These are phyloP conservation scores for Sporothrix globosa DNA, from an alignment of 2,329 filamentous ascomycete species.

Conservation along the genomic window DNA sequence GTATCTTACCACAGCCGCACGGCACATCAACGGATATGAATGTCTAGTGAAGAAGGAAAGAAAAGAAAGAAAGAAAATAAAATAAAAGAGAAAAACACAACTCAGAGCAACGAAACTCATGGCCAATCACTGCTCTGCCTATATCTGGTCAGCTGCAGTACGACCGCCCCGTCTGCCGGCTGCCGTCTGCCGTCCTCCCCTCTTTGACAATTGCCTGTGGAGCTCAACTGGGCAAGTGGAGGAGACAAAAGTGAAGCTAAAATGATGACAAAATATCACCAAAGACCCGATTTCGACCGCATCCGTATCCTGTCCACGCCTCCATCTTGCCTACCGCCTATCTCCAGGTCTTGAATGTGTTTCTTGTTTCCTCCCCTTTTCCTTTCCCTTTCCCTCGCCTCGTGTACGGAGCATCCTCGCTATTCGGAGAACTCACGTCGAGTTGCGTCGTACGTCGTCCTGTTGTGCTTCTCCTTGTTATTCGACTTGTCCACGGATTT, in stretches of 20 bases:
- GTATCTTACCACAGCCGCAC: not conserved
- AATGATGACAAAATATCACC: slow-evolving; percentile 22
- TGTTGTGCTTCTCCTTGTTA: not conserved
- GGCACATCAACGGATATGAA: not conserved
- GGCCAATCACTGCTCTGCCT: not conserved
- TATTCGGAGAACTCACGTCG: slow-evolving; percentile 1
- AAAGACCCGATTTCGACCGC: not conserved
- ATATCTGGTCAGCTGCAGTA: slow-evolving; percentile 12
- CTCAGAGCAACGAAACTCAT: not conserved
- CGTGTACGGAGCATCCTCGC: not conserved
- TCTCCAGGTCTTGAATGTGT: not conserved
- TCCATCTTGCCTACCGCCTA: slow-evolving; percentile 11
- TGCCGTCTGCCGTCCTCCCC: slow-evolving; percentile 9
- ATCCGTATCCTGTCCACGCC: not conserved
- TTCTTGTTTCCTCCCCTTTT: not conserved
- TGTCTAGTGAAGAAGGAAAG: too few relatives aligned
- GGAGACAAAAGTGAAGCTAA: not conserved
- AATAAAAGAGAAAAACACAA: not conserved
- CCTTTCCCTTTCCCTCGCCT: not conserved
- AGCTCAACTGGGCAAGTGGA: not conserved
- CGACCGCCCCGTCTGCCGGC: not conserved
- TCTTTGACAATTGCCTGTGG: not conserved
- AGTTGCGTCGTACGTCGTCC: not conserved
- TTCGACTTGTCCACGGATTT: not conserved
- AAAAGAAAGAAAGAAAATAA: too few relatives aligned